These are phyloP conservation scores for Fraxinus sp. DNA, from an alignment of 305 asterid genomes.

Conservation along the genomic window DNA sequence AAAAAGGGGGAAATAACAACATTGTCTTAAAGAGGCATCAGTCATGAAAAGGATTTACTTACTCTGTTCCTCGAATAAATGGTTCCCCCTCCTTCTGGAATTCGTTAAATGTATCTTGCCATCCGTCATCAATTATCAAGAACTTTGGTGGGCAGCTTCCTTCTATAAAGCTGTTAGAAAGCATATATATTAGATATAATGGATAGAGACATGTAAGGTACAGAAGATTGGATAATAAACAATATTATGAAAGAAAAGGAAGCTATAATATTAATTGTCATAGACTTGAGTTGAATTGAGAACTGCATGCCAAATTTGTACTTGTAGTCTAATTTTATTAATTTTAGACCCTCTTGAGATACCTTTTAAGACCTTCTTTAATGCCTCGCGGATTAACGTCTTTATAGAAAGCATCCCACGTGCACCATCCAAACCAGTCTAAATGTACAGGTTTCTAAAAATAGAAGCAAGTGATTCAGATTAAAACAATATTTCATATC, in stretches of 20 bases:
- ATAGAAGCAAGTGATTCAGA: slow-evolving; percentile 1
- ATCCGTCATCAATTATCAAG: slow-evolving; percentile 48
- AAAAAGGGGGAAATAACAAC: neutral
- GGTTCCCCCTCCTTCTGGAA: slow-evolving; percentile 40
- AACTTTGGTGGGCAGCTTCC: slow-evolving; percentile 47
- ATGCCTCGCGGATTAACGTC: slow-evolving; percentile 45
- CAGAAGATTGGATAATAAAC: neutral
- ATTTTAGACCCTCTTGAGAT: neutral
- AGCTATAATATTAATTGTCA: neutral
- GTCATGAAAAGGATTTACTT: slow-evolving; percentile 19
- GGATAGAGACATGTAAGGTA: neutral
- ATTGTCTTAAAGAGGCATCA: neutral
- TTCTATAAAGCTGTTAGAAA: slow-evolving; percentile 30
- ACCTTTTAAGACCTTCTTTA: slow-evolving; percentile 48
- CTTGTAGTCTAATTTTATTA: neutral
- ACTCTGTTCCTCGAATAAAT: slow-evolving; percentile 37
- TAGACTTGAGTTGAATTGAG: neutral
- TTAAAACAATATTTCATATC: neutral
- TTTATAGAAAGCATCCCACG: slow-evolving; percentile 56
- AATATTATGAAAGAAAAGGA: neutral
- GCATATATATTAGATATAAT: neutral
- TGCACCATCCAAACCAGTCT: slow-evolving; percentile 61
- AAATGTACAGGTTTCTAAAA: slow-evolving; percentile 41
- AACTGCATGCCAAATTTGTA: neutral
- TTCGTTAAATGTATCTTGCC: slow-evolving; percentile 50